Evolutionary conservation across 2,329 filamentous ascomycete species (phyloP).

Genomic region (Orbilia blumenaviensis): DNA sequence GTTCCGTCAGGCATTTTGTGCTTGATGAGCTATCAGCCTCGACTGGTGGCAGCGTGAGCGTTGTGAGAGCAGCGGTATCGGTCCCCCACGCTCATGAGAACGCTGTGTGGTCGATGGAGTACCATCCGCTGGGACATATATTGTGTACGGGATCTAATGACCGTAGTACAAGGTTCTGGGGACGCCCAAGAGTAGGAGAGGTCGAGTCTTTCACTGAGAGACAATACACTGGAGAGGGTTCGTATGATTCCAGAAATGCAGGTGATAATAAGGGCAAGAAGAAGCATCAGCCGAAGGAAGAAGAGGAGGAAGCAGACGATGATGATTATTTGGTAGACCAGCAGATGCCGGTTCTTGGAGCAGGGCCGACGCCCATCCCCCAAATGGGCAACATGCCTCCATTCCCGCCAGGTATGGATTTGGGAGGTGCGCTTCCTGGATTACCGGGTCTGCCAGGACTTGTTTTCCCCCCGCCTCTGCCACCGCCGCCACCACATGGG

Average conservation of each 20-base stretch:
- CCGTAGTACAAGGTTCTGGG: constrained; percentile 96
- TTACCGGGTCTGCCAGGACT: constrained; percentile 43
- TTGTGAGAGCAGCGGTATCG: constrained; percentile 90
- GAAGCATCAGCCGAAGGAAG: constrained; percentile 66
- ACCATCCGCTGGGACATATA: constrained; percentile 96
- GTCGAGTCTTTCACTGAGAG: constrained; percentile 85
- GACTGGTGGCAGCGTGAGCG: constrained; percentile 77
- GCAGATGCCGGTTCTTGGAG: constrained; percentile 70
- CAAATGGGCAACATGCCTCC: constrained; percentile 14
- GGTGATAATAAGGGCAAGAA: constrained; percentile 76
- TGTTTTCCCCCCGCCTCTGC: constrained; percentile 37
- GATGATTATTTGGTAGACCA: constrained; percentile 92
- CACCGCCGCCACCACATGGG: constrained; percentile 39
- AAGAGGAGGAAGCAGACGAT: constrained; percentile 95
- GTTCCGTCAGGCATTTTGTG: constrained; percentile 91
- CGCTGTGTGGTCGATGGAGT: constrained; percentile 96
- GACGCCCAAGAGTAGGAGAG: constrained; percentile 86
- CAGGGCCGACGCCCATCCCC: constrained; percentile 35
- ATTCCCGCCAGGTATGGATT: constrained; percentile 48
- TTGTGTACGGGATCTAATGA: constrained; percentile 96
- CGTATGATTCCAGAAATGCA: constrained; percentile 89
- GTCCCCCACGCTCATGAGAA: constrained; percentile 90
- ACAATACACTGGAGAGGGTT: constrained; percentile 93
- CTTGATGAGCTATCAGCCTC: constrained; percentile 89
- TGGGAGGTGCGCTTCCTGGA: constrained; percentile 39